These are phyloP conservation scores for Nemania diffusa DNA, from an alignment of 2,329 filamentous ascomycete genomes.

Conservation along the genomic window DNA sequence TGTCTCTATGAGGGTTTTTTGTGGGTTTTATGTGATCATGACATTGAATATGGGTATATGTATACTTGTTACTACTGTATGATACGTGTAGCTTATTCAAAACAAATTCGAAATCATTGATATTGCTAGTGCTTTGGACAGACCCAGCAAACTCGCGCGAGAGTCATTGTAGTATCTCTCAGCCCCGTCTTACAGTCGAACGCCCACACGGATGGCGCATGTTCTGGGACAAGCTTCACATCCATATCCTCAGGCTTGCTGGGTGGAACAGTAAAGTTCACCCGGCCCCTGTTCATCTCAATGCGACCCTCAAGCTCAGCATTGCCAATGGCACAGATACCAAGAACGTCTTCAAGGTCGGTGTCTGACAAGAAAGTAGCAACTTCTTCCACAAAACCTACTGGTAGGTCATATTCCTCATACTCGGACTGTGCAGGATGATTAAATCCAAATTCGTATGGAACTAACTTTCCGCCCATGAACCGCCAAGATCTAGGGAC, in stretches of 20 bases:
- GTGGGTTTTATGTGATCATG: neutral
- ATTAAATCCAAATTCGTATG: conserved; percentile 28
- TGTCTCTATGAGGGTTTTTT: neutral
- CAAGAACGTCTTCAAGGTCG: conserved; percentile 24
- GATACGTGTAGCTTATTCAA: neutral
- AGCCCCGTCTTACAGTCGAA: conserved; percentile 27
- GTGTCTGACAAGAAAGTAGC: conserved; percentile 21
- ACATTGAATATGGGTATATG: neutral
- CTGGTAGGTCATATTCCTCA: conserved; percentile 15
- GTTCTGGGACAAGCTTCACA: conserved; percentile 27
- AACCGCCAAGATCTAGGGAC: conserved; percentile 30
- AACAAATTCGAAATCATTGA: neutral
- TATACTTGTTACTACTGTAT: neutral
- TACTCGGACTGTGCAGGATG: conserved; percentile 28
- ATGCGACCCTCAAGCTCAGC: conserved; percentile 28
- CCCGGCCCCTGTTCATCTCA: conserved; percentile 30
- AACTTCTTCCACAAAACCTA: conserved; percentile 23
- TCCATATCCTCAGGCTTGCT: conserved; percentile 32
- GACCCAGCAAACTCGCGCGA: conserved; percentile 26
- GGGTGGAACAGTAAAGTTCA: conserved; percentile 27
- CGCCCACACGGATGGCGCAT: conserved; percentile 30
- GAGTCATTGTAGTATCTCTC: conserved; percentile 29
- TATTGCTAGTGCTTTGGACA: conserved; percentile 23
- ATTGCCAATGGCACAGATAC: conserved; percentile 25
- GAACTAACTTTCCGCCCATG: conserved; percentile 18